Evolutionary conservation across 2,329 filamentous ascomycete genomes (phyloP).

Genomic region (Furcasterigmium sp.): DNA sequence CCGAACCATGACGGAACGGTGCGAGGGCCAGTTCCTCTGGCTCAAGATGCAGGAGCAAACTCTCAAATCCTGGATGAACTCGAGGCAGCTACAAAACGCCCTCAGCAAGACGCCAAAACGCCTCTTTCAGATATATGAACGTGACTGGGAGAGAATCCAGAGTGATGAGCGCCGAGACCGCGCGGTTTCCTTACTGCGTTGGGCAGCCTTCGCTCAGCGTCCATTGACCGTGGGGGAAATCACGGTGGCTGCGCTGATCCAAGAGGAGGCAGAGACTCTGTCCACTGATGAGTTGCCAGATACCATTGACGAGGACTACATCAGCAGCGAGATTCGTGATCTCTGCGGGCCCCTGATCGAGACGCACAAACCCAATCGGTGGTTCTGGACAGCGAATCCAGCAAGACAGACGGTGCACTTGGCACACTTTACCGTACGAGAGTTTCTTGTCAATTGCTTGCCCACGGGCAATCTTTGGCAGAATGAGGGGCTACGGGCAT

Average conservation of each 20-base stretch:
- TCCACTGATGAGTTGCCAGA: slow-evolving; percentile 18
- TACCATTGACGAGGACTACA: slow-evolving; percentile 18
- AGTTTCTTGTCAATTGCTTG: background rate
- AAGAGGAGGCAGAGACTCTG: slow-evolving; percentile 11
- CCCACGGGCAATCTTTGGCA: background rate
- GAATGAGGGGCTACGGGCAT: background rate
- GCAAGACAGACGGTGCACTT: background rate
- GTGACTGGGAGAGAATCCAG: slow-evolving; percentile 19
- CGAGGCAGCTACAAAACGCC: slow-evolving; percentile 18
- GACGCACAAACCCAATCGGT: too few relatives aligned
- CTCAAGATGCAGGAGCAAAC: slow-evolving; percentile 19
- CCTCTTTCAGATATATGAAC: slow-evolving; percentile 22
- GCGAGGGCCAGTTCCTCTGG: slow-evolving; percentile 13
- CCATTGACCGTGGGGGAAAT: slow-evolving; percentile 17
- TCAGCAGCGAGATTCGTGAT: slow-evolving; percentile 19
- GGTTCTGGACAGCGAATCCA: too few relatives aligned
- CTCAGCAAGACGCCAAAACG: slow-evolving; percentile 20
- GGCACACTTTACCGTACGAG: background rate
- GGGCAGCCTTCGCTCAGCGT: slow-evolving; percentile 17
- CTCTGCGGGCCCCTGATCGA: slow-evolving; percentile 24
- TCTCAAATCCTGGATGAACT: slow-evolving; percentile 17
- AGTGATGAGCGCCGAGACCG: slow-evolving; percentile 11
- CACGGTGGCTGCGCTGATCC: slow-evolving; percentile 17
- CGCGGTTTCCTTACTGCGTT: slow-evolving; percentile 21
- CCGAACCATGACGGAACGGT: slow-evolving; percentile 16